A percentile compares a stretch with the other conserved stretches of the same genome.
Conservation (phyloP, 345 rosid species). For the Ceriops decandra region DNA sequence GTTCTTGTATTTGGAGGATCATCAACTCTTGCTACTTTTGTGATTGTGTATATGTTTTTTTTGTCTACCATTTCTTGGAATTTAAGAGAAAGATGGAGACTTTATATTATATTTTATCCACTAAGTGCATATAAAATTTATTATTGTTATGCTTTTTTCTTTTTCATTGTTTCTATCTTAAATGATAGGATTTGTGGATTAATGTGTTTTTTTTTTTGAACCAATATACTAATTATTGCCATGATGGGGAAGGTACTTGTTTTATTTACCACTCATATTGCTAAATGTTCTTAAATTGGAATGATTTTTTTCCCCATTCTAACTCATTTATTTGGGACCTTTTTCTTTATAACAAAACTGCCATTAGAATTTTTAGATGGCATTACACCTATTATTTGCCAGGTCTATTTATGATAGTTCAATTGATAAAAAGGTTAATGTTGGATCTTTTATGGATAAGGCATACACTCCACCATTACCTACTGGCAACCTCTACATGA, state of each 20-base stretch:
- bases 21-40: slow-evolving; percentile 81
- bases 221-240: slow-evolving; percentile 79
- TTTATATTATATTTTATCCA: slow-evolving; percentile 83
- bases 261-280: background rate
- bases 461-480: slow-evolving; percentile 77
- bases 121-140: slow-evolving; percentile 35
- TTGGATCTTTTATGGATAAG: slow-evolving; percentile 74
- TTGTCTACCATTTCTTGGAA: slow-evolving; percentile 93
- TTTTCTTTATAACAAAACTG: slow-evolving; percentile 52
- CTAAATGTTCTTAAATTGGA: background rate
- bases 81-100: slow-evolving; percentile 79
- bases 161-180: background rate
- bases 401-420: slow-evolving; percentile 77
- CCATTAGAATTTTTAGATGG: slow-evolving; percentile 99
- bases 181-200: background rate
- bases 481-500: slow-evolving; percentile 80
- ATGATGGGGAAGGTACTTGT: slow-evolving; percentile 69
- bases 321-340: slow-evolving; percentile 4
- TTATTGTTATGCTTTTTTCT: background rate
- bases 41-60: slow-evolving; percentile 79
- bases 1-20: slow-evolving; percentile 51
- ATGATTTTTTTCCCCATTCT: background rate
- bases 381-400: slow-evolving; percentile 90
- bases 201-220: slow-evolving; percentile 36
- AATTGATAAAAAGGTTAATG: slow-evolving; percentile 78